Percentiles rank a stretch among this genome's conserved stretches.
Conservation (phyloP, 2,329 filamentous ascomycete species). For the Trichoderma arundinaceum region DNA sequence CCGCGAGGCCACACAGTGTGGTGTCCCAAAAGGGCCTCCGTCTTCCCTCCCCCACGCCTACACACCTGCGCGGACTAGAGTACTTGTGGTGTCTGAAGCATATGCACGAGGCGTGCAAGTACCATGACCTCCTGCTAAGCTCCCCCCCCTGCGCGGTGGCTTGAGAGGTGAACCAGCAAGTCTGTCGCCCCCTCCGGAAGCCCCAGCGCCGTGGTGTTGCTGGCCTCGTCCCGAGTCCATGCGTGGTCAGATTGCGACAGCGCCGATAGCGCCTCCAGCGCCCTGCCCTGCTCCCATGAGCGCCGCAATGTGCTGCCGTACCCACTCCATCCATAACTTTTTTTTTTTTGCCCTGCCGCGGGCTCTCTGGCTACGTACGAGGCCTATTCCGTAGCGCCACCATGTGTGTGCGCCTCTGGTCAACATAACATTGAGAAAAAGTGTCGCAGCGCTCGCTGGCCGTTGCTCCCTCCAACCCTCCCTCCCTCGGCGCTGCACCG, state of each 20-base stretch:
- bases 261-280: slow-evolving; percentile 27
- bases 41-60: slow-evolving; percentile 16
- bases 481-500: slow-evolving; percentile 20
- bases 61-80: background rate
- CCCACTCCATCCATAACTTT: slow-evolving; percentile 14
- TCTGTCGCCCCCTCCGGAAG: slow-evolving; percentile 23
- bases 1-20: slow-evolving; percentile 27
- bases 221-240: slow-evolving; percentile 12
- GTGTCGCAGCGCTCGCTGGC: background rate
- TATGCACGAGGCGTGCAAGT: slow-evolving; percentile 14
- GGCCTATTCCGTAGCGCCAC: no score
- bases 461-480: slow-evolving; percentile 3
- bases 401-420: no score
- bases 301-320: slow-evolving; percentile 21
- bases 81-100: background rate
- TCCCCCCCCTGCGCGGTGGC: slow-evolving; percentile 24
- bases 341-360: slow-evolving; percentile 3
- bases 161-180: slow-evolving; percentile 21
- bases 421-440: slow-evolving; percentile 2
- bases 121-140: slow-evolving; percentile 20
- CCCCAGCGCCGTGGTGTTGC: slow-evolving; percentile 25
- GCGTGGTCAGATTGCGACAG: slow-evolving; percentile 27
- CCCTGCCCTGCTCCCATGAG: slow-evolving; percentile 1
- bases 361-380: no score
- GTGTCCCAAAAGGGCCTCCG: slow-evolving; percentile 25